Evolutionary conservation across 768 basidiomycete species (phyloP).

Genomic region (Lactarius sp.): DNA sequence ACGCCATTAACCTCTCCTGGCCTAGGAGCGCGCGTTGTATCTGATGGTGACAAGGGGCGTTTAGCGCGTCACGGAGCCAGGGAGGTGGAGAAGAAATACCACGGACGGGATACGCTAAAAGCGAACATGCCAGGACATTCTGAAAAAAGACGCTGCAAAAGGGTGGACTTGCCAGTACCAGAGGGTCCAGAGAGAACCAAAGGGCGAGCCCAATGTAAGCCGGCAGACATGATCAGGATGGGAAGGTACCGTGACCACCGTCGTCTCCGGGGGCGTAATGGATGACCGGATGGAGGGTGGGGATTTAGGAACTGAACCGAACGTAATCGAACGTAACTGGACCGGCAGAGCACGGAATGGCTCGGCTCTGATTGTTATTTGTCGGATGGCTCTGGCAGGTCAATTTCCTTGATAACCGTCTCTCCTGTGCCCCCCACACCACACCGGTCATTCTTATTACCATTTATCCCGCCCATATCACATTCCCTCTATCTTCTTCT

Average conservation of each 20-base stretch:
- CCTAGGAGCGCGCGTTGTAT: slow-evolving; percentile 85
- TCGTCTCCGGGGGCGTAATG: neutral
- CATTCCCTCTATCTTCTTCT: slow-evolving; percentile 17
- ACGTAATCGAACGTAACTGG: neutral
- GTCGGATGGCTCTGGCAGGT: too few species aligned
- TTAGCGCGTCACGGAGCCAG: slow-evolving; percentile 4
- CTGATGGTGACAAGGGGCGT: slow-evolving; percentile 36
- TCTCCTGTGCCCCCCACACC: neutral
- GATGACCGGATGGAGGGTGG: neutral
- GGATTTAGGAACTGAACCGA: neutral
- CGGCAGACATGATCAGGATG: slow-evolving; percentile 29
- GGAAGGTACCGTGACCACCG: neutral
- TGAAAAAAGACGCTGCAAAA: slow-evolving; percentile 73
- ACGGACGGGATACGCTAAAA: slow-evolving; percentile 86
- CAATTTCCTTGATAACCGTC: too few species aligned
- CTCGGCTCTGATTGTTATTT: too few species aligned
- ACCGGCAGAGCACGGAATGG: too few species aligned
- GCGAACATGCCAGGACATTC: slow-evolving; percentile 83
- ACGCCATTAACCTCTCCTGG: slow-evolving; percentile 77
- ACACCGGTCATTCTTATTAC: neutral
- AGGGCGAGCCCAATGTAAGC: slow-evolving; percentile 55
- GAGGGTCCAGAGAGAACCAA: slow-evolving; percentile 89
- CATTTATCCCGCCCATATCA: slow-evolving; percentile 3
- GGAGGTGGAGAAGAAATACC: slow-evolving; percentile 3
- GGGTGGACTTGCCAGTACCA: slow-evolving; percentile 91